A percentile compares a stretch with the other conserved stretches of the same genome.
phyloP scores from a whole-genome alignment of 83 land plant genomes.

The Thuja plicata region DNA sequence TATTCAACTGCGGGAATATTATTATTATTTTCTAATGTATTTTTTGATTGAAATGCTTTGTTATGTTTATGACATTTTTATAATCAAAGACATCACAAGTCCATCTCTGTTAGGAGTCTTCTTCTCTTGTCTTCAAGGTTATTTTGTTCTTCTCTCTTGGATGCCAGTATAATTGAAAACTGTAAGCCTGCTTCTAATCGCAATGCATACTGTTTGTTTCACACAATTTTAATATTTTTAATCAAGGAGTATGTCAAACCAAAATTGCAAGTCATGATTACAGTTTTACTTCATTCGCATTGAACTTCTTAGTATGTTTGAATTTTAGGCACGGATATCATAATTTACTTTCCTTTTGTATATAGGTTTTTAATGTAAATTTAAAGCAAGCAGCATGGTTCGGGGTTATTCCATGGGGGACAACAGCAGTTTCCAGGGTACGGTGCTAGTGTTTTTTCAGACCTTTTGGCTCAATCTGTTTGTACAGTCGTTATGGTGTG shows the following conservation, averaged over 20 bases:
- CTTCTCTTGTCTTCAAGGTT: conserved; percentile 65
- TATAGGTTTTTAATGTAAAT: conserved; percentile 84
- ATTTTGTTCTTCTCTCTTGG: conserved; percentile 96
- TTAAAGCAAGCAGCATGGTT: conserved; percentile 97
- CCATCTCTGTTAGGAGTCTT: neutral
- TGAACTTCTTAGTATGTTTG: too few species aligned
- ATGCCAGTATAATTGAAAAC: conserved; percentile 98
- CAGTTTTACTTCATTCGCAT: neutral
- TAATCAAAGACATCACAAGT: neutral
- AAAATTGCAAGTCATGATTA: neutral
- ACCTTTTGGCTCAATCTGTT: too few species aligned
- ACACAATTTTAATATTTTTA: neutral
- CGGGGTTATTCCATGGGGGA: conserved; percentile 93
- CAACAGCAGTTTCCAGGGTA: conserved; percentile 67
- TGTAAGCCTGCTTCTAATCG: conserved; percentile 40
- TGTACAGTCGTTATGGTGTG: too few species aligned
- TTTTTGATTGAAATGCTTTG: neutral
- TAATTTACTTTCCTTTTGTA: neutral
- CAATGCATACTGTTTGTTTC: neutral
- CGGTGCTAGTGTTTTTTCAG: too few species aligned
- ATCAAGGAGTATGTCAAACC: neutral
- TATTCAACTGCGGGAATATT: too few species aligned
- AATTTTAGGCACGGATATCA: neutral
- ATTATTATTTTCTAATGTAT: too few species aligned
- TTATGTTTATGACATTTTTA: neutral